phyloP scores from a whole-genome alignment of 257 asterid species.

The Striga asiatica region DNA sequence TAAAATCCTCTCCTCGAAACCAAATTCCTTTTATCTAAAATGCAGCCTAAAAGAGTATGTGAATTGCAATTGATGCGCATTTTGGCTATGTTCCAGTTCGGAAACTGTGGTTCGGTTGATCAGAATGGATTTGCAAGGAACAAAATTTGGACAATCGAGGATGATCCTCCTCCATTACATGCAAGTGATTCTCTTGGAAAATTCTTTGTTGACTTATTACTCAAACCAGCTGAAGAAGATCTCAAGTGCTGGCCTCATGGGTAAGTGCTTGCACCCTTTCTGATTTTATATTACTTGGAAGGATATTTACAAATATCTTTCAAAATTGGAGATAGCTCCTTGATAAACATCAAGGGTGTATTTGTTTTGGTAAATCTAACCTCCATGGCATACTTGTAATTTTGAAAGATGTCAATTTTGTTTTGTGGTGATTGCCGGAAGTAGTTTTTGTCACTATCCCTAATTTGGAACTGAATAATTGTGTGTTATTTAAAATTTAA shows the following conservation, averaged over 20 bases:
- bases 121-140: constrained; percentile 82
- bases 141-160: constrained; percentile 72
- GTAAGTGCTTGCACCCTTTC: constrained; percentile 18
- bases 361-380: too few relatives aligned
- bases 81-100: constrained; percentile 33
- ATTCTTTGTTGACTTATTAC: constrained; percentile 69
- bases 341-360: too few relatives aligned
- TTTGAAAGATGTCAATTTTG: too few relatives aligned
- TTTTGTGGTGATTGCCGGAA: too few relatives aligned
- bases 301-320: too few relatives aligned
- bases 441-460: too few relatives aligned
- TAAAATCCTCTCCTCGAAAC: neutral
- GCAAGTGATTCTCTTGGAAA: constrained; percentile 47
- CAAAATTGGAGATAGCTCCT: too few relatives aligned
- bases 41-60: neutral
- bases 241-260: constrained; percentile 80
- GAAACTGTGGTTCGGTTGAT: constrained; percentile 56
- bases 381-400: too few relatives aligned
- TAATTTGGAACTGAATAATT: too few relatives aligned
- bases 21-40: neutral
- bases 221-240: constrained; percentile 79
- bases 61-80: constrained; percentile 1
- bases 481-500: too few relatives aligned
- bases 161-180: constrained; percentile 66
- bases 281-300: too few relatives aligned